Percentiles rank a stretch among this genome's conserved stretches.
phyloP scores from a whole-genome alignment of 441 rosid species.

The Adansonia grandidieri region DNA sequence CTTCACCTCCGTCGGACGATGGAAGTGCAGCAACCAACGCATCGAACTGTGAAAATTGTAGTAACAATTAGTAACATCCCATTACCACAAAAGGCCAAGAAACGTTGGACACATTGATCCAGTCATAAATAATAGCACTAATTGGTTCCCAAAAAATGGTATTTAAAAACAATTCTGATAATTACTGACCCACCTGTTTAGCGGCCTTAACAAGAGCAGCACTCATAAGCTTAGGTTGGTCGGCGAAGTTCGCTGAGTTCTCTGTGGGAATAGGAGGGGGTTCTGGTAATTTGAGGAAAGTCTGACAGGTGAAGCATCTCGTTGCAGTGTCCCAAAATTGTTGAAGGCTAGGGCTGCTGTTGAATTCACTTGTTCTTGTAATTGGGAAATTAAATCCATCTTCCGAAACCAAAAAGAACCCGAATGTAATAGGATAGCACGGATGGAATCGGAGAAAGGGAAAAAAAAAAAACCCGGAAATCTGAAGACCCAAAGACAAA shows the following conservation, averaged over 20 bases:
- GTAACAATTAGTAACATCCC: background rate
- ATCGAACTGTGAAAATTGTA: slow-evolving; percentile 59
- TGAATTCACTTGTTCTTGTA: slow-evolving; percentile 87
- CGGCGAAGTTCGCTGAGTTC: slow-evolving; percentile 54
- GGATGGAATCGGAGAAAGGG: background rate
- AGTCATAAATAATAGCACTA: background rate
- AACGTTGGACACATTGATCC: background rate
- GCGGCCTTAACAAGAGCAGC: slow-evolving; percentile 86
- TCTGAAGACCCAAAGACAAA: background rate
- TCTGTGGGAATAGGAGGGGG: slow-evolving; percentile 64
- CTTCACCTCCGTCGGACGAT: slow-evolving; percentile 83
- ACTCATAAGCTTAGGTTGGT: slow-evolving; percentile 83
- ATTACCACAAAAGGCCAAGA: background rate
- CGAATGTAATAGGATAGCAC: background rate
- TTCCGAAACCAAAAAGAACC: slow-evolving; percentile 12
- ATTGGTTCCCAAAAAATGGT: background rate
- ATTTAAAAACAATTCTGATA: background rate
- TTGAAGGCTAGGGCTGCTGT: slow-evolving; percentile 80
- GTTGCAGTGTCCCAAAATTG: slow-evolving; percentile 74
- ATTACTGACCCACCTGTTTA: slow-evolving; percentile 58
- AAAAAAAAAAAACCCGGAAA: background rate
- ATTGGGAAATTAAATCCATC: slow-evolving; percentile 94
- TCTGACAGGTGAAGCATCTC: slow-evolving; percentile 86
- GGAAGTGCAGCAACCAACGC: slow-evolving; percentile 92
- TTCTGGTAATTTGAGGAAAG: slow-evolving; percentile 86